Percentiles rank a stretch among this genome's conserved stretches.
phyloP scores from a whole-genome alignment of 2,329 filamentous ascomycete genomes.

The Chaetomium globosum region DNA sequence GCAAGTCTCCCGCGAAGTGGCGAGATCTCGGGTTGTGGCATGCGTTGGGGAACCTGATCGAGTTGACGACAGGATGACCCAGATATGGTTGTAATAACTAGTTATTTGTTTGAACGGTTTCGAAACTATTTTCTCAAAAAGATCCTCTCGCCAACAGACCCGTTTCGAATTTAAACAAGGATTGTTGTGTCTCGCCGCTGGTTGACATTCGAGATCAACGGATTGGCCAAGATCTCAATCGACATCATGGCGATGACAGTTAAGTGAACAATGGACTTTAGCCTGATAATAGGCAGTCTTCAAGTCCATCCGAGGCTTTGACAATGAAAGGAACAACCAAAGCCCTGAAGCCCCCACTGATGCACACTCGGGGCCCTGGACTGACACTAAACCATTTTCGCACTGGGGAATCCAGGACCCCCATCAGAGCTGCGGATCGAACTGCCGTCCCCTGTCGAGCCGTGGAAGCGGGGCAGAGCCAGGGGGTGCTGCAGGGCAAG shows the following conservation, averaged over 20 bases:
- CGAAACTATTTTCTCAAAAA: not conserved
- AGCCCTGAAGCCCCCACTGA: not conserved
- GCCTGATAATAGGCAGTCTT: not conserved
- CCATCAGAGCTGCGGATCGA: constrained; percentile 17
- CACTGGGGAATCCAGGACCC: not conserved
- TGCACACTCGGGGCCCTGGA: not conserved
- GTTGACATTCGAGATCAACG: too few relatives aligned
- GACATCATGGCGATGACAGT: not conserved
- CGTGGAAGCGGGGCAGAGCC: constrained; percentile 11
- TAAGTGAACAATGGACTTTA: not conserved
- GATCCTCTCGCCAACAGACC: not conserved
- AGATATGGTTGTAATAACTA: too few relatives aligned
- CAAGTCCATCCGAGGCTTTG: not conserved
- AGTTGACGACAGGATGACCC: not conserved
- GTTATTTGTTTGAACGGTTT: not conserved
- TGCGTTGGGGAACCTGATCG: too few relatives aligned
- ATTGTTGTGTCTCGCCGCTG: too few relatives aligned
- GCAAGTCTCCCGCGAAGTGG: constrained; percentile 6
- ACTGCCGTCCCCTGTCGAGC: constrained; percentile 25
- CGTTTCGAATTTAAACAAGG: not conserved
- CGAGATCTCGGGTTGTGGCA: too few relatives aligned
- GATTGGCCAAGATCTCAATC: not conserved
- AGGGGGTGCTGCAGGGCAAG: constrained; percentile 1
- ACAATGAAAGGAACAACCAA: not conserved
- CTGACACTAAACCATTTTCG: not conserved